Evolutionary conservation across 805 yeast genomes (phyloP).

Genomic region (Danielia reshetovae): DNA sequence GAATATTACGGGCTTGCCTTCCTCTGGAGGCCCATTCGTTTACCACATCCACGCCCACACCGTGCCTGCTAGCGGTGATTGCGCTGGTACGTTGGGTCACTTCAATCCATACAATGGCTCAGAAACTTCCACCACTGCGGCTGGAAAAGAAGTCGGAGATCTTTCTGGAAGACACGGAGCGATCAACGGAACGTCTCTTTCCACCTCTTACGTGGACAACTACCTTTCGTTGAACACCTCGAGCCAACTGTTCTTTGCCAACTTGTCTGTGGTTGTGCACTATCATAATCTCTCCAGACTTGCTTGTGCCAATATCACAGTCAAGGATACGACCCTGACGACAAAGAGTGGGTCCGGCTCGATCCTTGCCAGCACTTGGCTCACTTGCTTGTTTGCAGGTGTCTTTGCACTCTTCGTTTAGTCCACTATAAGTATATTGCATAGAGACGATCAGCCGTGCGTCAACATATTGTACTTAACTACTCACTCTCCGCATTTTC

Average conservation of each 20-base stretch:
- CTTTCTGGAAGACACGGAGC: conserved; percentile 38
- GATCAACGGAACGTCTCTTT: conserved; percentile 24
- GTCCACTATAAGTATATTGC: too few species aligned
- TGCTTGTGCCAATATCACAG: conserved; percentile 38
- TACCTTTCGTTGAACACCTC: conserved; percentile 30
- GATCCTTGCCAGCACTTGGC: conserved; percentile 3
- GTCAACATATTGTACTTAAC: too few species aligned
- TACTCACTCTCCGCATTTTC: too few species aligned
- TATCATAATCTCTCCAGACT: conserved; percentile 27
- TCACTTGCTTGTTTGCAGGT: too few species aligned
- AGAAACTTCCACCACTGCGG: conserved; percentile 19
- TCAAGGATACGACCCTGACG: conserved; percentile 1
- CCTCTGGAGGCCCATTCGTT: conserved; percentile 34
- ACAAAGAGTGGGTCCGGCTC: conserved; percentile 3
- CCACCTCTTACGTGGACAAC: conserved; percentile 24
- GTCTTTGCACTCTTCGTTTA: too few species aligned
- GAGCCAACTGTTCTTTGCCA: conserved; percentile 21
- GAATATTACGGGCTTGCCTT: conserved; percentile 31
- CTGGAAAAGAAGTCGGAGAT: conserved; percentile 33
- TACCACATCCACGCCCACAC: conserved; percentile 37
- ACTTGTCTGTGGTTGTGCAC: conserved; percentile 36
- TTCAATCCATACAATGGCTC: conserved; percentile 38
- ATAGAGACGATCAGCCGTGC: too few species aligned
- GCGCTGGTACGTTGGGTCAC: conserved; percentile 32
- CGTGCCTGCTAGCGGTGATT: conserved; percentile 32